Percentiles rank a stretch among this genome's conserved stretches.
Evolutionary conservation across 495 filamentous ascomycete species (phyloP).

Genomic region (Echria macrotheca): DNA sequence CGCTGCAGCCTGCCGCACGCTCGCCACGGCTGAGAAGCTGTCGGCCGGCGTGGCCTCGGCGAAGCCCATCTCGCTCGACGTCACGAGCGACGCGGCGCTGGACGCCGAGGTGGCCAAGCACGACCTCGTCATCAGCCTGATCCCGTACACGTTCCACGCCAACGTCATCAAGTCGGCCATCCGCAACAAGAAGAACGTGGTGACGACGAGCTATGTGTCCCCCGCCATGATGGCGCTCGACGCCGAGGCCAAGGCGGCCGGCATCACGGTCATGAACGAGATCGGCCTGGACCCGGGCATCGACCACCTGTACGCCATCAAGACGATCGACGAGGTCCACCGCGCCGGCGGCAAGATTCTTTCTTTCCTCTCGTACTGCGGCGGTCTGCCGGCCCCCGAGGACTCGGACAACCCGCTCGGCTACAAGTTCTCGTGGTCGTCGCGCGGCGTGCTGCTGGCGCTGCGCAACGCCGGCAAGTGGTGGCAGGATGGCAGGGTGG

Average conservation of each 20-base stretch:
- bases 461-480: slow-evolving; percentile 79
- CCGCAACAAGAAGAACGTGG: slow-evolving; percentile 86
- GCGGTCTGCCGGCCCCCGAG: slow-evolving; percentile 66
- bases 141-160: slow-evolving; percentile 91
- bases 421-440: slow-evolving; percentile 88
- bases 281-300: slow-evolving; percentile 67
- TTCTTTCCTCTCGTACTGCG: slow-evolving; percentile 81
- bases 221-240: slow-evolving; percentile 91
- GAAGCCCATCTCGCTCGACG: slow-evolving; percentile 74
- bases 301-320: slow-evolving; percentile 82
- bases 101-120: slow-evolving; percentile 72
- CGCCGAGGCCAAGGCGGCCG: slow-evolving; percentile 75
- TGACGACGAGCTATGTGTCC: slow-evolving; percentile 92
- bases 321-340: slow-evolving; percentile 82
- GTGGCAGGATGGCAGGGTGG: slow-evolving; percentile 71
- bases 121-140: slow-evolving; percentile 75
- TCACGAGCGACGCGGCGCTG: slow-evolving; percentile 63
- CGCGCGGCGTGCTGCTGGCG: slow-evolving; percentile 82
- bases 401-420: slow-evolving; percentile 85
- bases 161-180: slow-evolving; percentile 92
- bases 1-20: slow-evolving; percentile 72
- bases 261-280: slow-evolving; percentile 98
- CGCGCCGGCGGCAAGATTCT: slow-evolving; percentile 78
- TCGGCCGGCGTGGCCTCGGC: slow-evolving; percentile 64
- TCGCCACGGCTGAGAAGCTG: slow-evolving; percentile 70